phyloP scores from a whole-genome alignment of 805 yeast genomes.

The Pichia ethanolica region DNA sequence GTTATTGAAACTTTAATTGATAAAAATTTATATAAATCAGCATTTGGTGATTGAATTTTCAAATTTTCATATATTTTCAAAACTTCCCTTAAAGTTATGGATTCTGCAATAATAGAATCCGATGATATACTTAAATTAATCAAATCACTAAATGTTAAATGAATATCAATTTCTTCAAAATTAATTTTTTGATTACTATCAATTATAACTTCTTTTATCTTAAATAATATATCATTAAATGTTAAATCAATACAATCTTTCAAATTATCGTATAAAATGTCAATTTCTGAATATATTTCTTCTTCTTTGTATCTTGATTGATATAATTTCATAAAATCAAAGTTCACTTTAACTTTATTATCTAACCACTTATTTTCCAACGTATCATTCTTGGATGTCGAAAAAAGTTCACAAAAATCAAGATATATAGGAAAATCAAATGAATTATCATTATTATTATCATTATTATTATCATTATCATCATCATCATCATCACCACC shows the following conservation, averaged over 20 bases:
- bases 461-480: neutral
- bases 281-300: conserved; percentile 17
- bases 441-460: neutral
- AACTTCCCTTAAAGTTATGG: conserved; percentile 16
- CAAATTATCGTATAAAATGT: conserved; percentile 14
- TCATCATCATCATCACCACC: neutral
- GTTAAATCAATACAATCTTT: conserved; percentile 9
- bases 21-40: conserved; percentile 6
- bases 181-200: neutral
- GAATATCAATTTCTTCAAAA: neutral
- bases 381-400: too few relatives aligned
- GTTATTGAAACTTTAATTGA: conserved; percentile 2
- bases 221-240: conserved; percentile 10
- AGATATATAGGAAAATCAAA: conserved; percentile 20
- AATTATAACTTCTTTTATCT: neutral
- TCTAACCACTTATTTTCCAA: neutral
- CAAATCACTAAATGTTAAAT: conserved; percentile 16
- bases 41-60: conserved; percentile 12
- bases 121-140: conserved; percentile 19
- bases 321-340: conserved; percentile 20
- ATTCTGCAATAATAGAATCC: conserved; percentile 15
- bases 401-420: conserved; percentile 18
- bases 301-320: conserved; percentile 18
- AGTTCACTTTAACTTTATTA: conserved; percentile 2
- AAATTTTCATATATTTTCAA: conserved; percentile 15